phyloP scores from a whole-genome alignment of 2,329 filamentous ascomycete genomes.

The Alternaria gansuensis region DNA sequence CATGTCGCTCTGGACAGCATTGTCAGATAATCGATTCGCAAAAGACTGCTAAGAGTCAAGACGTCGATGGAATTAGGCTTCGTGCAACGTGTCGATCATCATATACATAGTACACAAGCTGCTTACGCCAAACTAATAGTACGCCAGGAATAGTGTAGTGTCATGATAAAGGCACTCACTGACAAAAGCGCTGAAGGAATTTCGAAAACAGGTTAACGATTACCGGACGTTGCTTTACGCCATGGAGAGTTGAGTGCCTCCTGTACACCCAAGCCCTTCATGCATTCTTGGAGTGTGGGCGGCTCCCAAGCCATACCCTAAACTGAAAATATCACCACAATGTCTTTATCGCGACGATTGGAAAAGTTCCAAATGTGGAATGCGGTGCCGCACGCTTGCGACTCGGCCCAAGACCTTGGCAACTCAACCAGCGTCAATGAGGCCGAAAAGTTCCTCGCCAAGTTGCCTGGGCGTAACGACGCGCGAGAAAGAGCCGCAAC shows the following conservation, averaged over 20 bases:
- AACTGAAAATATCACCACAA: background rate
- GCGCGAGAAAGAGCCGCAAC: conserved; percentile 11
- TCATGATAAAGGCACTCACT: background rate
- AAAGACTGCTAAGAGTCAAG: background rate
- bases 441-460: conserved; percentile 8
- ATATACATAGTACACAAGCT: background rate
- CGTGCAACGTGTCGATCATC: background rate
- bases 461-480: conserved; percentile 5
- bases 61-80: background rate
- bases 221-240: background rate
- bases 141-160: background rate
- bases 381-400: conserved; percentile 8
- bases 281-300: background rate
- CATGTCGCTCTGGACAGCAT: background rate
- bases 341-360: conserved; percentile 2
- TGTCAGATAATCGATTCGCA: background rate
- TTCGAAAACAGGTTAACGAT: background rate
- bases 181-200: background rate
- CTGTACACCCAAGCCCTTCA: background rate
- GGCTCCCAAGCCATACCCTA: background rate
- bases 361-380: conserved; percentile 4
- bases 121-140: background rate
- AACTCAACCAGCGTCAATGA: conserved; percentile 9
- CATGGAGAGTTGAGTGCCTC: background rate
- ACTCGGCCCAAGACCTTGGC: conserved; percentile 5